Evolutionary conservation across 1,284 basidiomycete genomes (phyloP), one percentile per base, ranked within the genome.

Genomic region (Cryptococcus sp.): DNA sequence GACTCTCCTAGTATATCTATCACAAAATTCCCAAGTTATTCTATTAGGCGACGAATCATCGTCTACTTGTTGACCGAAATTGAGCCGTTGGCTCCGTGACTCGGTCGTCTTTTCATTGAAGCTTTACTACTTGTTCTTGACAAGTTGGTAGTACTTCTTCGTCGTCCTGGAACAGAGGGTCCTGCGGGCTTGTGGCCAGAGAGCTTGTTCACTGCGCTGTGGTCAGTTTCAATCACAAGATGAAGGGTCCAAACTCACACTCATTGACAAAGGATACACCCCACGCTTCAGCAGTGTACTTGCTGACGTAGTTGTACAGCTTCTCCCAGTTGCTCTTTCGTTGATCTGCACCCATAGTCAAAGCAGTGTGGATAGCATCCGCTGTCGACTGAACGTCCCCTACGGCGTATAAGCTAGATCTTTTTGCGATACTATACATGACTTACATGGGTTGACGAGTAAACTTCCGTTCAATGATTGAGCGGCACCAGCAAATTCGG

Each of bases 401-500:
- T 72, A 31, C 15, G 15, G 8, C 30, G 30, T 14, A 42, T 62
- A 36, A 55, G 31, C 15, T 14, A 49, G 4, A 13, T 31, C 46
- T 31, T 36, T 31, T 13, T 5, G 15, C 5, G 5, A 10, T 37
- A 4, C 11, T 51, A 30, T 51, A 43, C 34, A 10, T 33, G 2
- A 71, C 76, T 62, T 55, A 76, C 91, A 94, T 33, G 93, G 93
- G 79, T 97, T 97, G 68, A 96, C 90, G 69, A 97, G 90, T 63
- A 96, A 82, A 46, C 88, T 89, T 14, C 93, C 93, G 70, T 96
- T 95, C 62, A 96, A 79, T 61, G 87, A 90, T 79, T 98, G 96
- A 7, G 96, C 95, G 2, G 96, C 95, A 47, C 95, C 96, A 0
- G 96, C 94, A 69, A 98, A 98, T 74, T 98, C 95, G 58, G 93